Percentiles rank a stretch among this genome's conserved stretches.
Conservation (phyloP, 352 stramenopile genomes). For the Phytophthora ohioensis region DNA sequence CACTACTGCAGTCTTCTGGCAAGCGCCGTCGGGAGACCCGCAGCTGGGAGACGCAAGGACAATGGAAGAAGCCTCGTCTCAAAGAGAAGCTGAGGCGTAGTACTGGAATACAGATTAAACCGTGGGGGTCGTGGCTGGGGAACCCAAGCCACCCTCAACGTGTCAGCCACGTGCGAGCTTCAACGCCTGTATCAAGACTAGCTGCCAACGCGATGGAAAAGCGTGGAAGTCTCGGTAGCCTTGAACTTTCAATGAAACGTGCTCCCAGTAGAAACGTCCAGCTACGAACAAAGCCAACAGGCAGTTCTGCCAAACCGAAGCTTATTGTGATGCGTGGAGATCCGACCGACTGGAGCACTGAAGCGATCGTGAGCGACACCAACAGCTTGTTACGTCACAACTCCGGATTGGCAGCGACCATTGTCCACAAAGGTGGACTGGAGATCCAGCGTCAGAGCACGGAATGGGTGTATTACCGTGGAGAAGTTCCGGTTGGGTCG, state of each 20-base stretch:
- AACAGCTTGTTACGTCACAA: slow-evolving; percentile 41
- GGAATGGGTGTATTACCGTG: slow-evolving; percentile 34
- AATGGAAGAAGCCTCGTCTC: slow-evolving; percentile 9
- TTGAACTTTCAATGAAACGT: not conserved
- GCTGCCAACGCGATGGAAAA: not conserved
- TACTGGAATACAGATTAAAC: not conserved
- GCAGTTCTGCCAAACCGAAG: slow-evolving; percentile 5
- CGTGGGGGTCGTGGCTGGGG: not conserved
- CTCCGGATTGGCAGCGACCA: slow-evolving; percentile 40
- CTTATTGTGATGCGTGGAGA: slow-evolving; percentile 49
- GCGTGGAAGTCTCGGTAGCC: not conserved
- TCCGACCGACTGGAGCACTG: slow-evolving; percentile 42
- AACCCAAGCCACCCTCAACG: not conserved
- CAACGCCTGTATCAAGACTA: slow-evolving; percentile 6
- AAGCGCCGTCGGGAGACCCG: slow-evolving; percentile 7
- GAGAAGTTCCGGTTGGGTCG: slow-evolving; percentile 38
- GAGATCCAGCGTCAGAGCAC: slow-evolving; percentile 42
- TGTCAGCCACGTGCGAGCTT: not conserved
- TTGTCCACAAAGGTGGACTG: slow-evolving; percentile 32
- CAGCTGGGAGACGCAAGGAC: slow-evolving; percentile 1
- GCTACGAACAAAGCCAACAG: not conserved
- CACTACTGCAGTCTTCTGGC: not conserved
- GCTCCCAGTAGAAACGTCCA: not conserved
- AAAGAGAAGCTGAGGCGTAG: not conserved
- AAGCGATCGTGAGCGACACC: slow-evolving; percentile 52